These are phyloP conservation scores for Thinopyrum elongatum DNA, from an alignment of 176 grass and related monocot genomes.

Conservation along the genomic window DNA sequence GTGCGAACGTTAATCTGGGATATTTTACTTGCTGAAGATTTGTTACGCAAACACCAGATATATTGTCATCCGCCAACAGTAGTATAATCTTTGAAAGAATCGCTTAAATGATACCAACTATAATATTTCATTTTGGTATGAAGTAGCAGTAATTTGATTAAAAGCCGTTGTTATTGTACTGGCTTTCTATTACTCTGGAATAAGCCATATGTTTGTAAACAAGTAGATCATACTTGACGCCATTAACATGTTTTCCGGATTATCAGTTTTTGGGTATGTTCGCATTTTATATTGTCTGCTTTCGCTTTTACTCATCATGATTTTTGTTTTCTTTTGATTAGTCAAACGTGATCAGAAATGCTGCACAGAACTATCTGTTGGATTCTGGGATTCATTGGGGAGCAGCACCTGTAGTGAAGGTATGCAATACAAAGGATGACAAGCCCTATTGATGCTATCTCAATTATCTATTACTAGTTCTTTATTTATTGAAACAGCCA, in stretches of 20 bases:
- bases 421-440: slow-evolving; percentile 32
- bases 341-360: slow-evolving; percentile 92
- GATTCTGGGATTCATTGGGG: slow-evolving; percentile 89
- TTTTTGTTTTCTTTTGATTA: slow-evolving; percentile 39
- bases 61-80: background rate
- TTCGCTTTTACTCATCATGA: slow-evolving; percentile 24
- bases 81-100: slow-evolving; percentile 20
- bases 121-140: slow-evolving; percentile 7
- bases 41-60: slow-evolving; percentile 6
- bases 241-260: slow-evolving; percentile 8
- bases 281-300: background rate
- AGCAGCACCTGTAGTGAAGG: slow-evolving; percentile 83
- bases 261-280: background rate
- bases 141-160: slow-evolving; percentile 1
- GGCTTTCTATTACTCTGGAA: background rate
- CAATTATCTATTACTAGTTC: background rate
- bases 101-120: background rate
- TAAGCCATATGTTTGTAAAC: background rate
- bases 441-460: background rate
- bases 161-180: background rate
- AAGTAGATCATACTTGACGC: background rate
- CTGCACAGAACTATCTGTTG: slow-evolving; percentile 80
- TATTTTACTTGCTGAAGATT: slow-evolving; percentile 11
- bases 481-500: background rate
- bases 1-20: background rate